Conservation (phyloP, 2,329 filamentous ascomycete genomes). For the Phyllosticta citribraziliensis region DNA sequence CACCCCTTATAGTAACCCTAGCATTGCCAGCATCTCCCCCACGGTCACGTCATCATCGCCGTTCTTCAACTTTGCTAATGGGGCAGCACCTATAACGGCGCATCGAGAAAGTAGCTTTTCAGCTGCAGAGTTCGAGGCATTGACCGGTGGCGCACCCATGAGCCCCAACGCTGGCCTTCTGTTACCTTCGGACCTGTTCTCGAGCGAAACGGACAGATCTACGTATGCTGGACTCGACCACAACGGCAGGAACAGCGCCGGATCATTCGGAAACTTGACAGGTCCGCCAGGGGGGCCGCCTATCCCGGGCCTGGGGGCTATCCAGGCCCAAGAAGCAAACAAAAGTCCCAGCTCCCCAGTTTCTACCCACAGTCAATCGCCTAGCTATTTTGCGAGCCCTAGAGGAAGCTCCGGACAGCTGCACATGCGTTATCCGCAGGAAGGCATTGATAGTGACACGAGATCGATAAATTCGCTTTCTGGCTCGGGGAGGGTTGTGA, state of each 20-base stretch:
- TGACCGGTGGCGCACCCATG: constrained; percentile 58
- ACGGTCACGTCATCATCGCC: constrained; percentile 41
- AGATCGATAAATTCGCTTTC: constrained; percentile 38
- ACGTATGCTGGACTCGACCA: constrained; percentile 25
- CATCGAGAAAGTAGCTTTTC: constrained; percentile 17
- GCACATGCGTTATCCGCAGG: constrained; percentile 28
- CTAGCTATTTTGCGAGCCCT: constrained; percentile 39
- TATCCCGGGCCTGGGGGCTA: constrained; percentile 33
- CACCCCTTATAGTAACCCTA: constrained; percentile 35
- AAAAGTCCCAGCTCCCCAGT: constrained; percentile 34
- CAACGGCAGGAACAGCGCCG: constrained; percentile 18
- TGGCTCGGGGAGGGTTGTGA: constrained; percentile 40
- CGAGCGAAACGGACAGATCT: constrained; percentile 50
- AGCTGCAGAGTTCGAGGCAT: constrained; percentile 52
- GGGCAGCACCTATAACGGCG: constrained; percentile 36
- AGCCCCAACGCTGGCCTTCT: constrained; percentile 68
- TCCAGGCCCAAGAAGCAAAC: constrained; percentile 23
- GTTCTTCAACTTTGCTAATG: constrained; percentile 50
- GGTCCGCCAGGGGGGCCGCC: constrained; percentile 22
- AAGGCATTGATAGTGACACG: constrained; percentile 34
- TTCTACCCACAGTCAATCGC: constrained; percentile 33
- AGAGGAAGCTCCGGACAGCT: constrained; percentile 37
- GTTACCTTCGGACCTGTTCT: constrained; percentile 58
- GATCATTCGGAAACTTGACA: constrained; percentile 14
- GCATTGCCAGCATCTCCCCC: constrained; percentile 40